A percentile compares a stretch with the other conserved stretches of the same genome.
phyloP scores from a whole-genome alignment of 1,284 basidiomycete genomes.

The Malassezia restricta region DNA sequence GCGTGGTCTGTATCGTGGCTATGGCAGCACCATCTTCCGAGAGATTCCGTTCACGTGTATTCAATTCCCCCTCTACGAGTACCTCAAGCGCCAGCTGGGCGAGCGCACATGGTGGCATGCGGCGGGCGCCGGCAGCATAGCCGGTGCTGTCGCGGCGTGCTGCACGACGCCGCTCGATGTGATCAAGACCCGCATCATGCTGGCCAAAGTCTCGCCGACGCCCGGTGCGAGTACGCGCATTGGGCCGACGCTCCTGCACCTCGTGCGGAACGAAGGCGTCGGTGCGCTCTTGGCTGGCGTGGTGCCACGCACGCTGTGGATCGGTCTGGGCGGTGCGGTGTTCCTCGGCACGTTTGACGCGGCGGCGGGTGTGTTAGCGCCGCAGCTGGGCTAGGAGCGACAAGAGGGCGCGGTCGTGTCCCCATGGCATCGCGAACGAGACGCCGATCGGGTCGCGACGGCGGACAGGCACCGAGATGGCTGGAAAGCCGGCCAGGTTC shows the following conservation, averaged over 20 bases:
- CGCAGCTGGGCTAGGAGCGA: slow-evolving; percentile 53
- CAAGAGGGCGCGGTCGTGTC: slow-evolving; percentile 60
- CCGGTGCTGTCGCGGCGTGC: slow-evolving; percentile 79
- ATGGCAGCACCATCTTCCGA: slow-evolving; percentile 63
- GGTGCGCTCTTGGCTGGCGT: slow-evolving; percentile 72
- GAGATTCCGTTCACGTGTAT: slow-evolving; percentile 94
- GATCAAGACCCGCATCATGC: slow-evolving; percentile 92
- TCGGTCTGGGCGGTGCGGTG: slow-evolving; percentile 87
- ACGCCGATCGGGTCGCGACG: slow-evolving; percentile 69
- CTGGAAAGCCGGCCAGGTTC: slow-evolving; percentile 75
- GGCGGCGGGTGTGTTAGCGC: slow-evolving; percentile 22
- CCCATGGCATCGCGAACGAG: slow-evolving; percentile 81
- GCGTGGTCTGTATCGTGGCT: slow-evolving; percentile 65
- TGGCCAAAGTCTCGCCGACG: slow-evolving; percentile 51
- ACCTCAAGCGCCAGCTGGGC: slow-evolving; percentile 55
- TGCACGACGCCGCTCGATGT: slow-evolving; percentile 91
- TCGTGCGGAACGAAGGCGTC: slow-evolving; percentile 63
- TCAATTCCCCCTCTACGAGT: slow-evolving; percentile 92
- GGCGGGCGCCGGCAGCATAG: slow-evolving; percentile 76
- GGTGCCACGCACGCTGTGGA: slow-evolving; percentile 84
- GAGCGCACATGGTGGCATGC: slow-evolving; percentile 57
- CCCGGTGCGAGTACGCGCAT: slow-evolving; percentile 32
- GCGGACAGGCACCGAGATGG: slow-evolving; percentile 59
- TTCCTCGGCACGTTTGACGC: slow-evolving; percentile 85
- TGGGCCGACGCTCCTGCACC: slow-evolving; percentile 48